Conservation (phyloP, 352 stramenopile genomes). For the Phytophthora podocarpi region DNA sequence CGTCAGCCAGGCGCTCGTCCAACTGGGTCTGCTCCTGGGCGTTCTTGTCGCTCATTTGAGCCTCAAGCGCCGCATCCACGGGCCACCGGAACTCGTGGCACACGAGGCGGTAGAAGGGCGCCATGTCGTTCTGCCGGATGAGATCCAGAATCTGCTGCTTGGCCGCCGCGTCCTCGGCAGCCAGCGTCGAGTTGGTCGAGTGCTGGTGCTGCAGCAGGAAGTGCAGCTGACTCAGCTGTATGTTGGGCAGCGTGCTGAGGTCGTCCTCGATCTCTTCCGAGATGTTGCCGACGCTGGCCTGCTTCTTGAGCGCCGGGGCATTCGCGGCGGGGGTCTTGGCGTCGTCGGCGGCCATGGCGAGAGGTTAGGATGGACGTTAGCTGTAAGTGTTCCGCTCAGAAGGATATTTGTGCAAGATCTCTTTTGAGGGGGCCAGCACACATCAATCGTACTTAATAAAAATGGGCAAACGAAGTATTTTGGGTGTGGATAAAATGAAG, state of each 20-base stretch:
- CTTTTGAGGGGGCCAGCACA: no score
- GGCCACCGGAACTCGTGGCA: conserved; percentile 78
- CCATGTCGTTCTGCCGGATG: conserved; percentile 74
- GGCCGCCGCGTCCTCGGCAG: conserved; percentile 40
- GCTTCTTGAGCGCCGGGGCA: conserved; percentile 55
- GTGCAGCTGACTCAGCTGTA: conserved; percentile 75
- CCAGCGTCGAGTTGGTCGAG: conserved; percentile 42
- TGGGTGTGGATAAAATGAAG: no score
- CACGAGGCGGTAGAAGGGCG: conserved; percentile 79
- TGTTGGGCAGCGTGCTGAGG: conserved; percentile 78
- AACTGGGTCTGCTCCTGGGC: conserved; percentile 75
- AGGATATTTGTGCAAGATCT: no score
- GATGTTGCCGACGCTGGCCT: conserved; percentile 82
- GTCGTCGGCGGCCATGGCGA: conserved; percentile 15
- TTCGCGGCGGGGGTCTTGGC: conserved; percentile 20
- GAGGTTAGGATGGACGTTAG: no score
- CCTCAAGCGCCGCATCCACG: conserved; percentile 58
- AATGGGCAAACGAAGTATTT: no score
- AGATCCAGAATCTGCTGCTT: conserved; percentile 61
- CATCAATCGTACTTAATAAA: no score
- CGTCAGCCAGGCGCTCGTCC: conserved; percentile 90
- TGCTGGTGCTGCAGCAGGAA: conserved; percentile 82
- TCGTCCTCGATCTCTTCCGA: conserved; percentile 89
- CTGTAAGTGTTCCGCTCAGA: no score
- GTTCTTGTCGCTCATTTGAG: conserved; percentile 66